Base-by-base conservation (phyloP, 345 rosid species). In the Dipteronia dyeriana region DNA sequence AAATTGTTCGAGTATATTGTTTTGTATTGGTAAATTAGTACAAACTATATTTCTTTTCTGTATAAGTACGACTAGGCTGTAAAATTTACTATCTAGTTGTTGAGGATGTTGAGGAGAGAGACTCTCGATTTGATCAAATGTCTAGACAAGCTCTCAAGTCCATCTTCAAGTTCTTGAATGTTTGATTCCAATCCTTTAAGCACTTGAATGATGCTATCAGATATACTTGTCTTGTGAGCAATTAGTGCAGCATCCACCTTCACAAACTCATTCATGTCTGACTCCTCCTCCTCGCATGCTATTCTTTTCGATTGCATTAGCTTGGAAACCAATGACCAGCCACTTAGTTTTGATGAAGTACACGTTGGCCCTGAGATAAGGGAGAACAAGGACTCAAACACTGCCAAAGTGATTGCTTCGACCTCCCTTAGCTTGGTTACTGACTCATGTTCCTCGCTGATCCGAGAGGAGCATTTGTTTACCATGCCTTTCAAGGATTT, bases 91-190 rank as follows among this genome's bases (percentile, higher is more conserved):
- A 56, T 65, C 66, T 76, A 79, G 25, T 81, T 53, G 66, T 47
- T 59, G 67, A 84, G 71, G 61, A 82, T 86, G 82, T 86, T 88
- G 47, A 86, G 88, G 73, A 83, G 47, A 7, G 84, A 83, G 34
- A 76, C 87, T 76, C 83, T 76, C 29, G 83, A 66, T 79, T 85
- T 84, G 75, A 86, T 90, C 78, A 84, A 26, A 22, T 79, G 67
- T 61, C 87, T 80, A 13, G 76, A 80, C 74, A 87, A 82, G 79
- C 74, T 47, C 54, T 88, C 82, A n/a, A 84, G 66, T 57, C 84
- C 89, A 49, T 41, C 45, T 41, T 41, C 45, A 41, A 41, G 45
- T 5, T 41, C 45, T 45, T 45, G 13, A 45, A 45, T 45, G 49
- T 8, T 45, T 45, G 49, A 45, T 9, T 45, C 49, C 12, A 45